Evolutionary conservation across 176 grass and related monocot species (phyloP), one percentile per base, ranked within the genome.

Genomic region (Dendrocalamus sinicus): DNA sequence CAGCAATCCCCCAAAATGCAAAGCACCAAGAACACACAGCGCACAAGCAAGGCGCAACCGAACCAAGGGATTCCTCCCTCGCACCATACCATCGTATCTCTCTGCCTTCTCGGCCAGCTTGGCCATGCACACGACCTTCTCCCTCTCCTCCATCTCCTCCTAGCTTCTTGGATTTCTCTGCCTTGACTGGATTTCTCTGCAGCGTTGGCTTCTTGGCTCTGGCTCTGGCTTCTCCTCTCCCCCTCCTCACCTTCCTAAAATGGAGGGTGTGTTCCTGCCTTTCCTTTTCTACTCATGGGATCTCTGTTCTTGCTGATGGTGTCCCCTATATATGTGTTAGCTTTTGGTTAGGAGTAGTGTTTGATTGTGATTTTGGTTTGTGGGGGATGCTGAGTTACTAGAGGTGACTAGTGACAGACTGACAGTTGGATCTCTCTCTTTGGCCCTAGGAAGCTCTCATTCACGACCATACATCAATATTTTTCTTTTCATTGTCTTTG

Each of bases 41-140:
- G 15, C 53, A 70, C 9, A 17, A 41, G 76, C 61, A 75, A 37
- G 40, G 51, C 19, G 26, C 44, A 54, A 72, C 12, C 9, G 12
- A 55, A 44, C 16, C 66, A 64, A 80, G 4, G 50, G 22, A 45
- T 55, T 23, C 71, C 80, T 73, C 72, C 69, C 59, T 71, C 28
- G 52, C 24, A 37, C 57, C 23, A 51, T 88, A 92, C 93, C 90
- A 61, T 92, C 78, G 54, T 81, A 95, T 90, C 90, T 88, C 85
- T 90, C 88, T 20, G 85, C 88, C 83, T 92, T 85, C 74, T 92
- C 82, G 37, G 93, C 90, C 67, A 95, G 75, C 88, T 90, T 92
- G 35, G 93, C 88, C 53, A 90, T 78, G 73, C 51, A 77, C 32
- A 95, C 88, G 16, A 86, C 71, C 90, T 70, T 90, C 73, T 88